These are phyloP conservation scores for Fusarium sp. DNA, from an alignment of 2,329 filamentous ascomycete genomes.

Conservation along the genomic window DNA sequence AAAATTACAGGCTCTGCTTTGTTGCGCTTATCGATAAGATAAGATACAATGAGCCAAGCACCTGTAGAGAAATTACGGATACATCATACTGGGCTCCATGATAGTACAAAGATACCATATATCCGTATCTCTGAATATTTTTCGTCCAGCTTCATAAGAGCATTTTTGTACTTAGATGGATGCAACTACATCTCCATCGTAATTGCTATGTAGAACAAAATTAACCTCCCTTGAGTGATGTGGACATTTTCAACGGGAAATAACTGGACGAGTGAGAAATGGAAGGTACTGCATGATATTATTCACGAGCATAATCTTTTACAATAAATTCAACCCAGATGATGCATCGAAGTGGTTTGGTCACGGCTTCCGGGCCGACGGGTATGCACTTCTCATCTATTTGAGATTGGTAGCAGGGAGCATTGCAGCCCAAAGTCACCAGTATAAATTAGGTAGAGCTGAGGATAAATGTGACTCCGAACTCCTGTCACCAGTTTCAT, in stretches of 20 bases:
- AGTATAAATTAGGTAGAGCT: not conserved
- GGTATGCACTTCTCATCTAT: conserved; percentile 6
- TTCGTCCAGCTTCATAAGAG: not conserved
- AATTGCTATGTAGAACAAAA: no score
- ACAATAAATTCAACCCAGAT: not conserved
- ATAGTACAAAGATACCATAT: no score
- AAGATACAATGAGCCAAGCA: not conserved
- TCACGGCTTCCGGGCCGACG: conserved; percentile 33
- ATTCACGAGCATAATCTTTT: not conserved
- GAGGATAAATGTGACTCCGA: not conserved
- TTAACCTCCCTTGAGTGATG: not conserved
- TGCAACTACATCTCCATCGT: not conserved
- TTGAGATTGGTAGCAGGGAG: conserved; percentile 6
- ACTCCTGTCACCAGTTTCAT: not conserved
- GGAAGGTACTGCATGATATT: not conserved
- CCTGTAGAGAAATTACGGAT: not conserved
- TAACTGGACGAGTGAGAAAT: not conserved
- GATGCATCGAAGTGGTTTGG: not conserved
- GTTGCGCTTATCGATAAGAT: conserved; percentile 46
- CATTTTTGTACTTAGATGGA: not conserved
- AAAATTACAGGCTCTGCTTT: conserved; percentile 42
- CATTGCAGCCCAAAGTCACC: conserved; percentile 4
- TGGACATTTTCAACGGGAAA: not conserved
- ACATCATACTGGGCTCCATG: no score
- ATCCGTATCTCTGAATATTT: no score